Conservation (phyloP, 345 rosid genomes). For the Hypericum perforatum region DNA sequence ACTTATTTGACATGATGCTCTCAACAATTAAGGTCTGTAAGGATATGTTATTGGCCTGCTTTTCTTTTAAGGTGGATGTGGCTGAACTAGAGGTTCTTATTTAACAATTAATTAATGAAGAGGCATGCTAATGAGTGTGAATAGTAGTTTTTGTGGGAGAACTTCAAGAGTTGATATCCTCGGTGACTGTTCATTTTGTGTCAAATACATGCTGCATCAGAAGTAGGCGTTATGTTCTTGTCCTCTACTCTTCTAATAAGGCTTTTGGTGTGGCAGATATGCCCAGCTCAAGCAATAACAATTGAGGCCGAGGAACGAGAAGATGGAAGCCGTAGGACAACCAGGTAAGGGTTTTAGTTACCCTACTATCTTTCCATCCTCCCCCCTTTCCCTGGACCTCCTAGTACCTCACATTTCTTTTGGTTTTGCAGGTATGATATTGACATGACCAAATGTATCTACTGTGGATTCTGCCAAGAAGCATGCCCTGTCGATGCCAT, state of each 20-base stretch:
- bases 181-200: not conserved
- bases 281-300: slow-evolving; percentile 98
- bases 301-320: slow-evolving; percentile 97
- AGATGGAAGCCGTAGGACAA: slow-evolving; percentile 98
- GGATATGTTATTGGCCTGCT: not conserved
- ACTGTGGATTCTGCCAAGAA: slow-evolving; percentile 98
- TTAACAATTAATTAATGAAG: too few species aligned
- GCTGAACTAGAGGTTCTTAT: too few species aligned
- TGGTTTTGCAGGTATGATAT: slow-evolving; percentile 62
- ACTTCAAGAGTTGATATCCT: too few species aligned
- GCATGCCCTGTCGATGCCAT: slow-evolving; percentile 99
- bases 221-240: not conserved
- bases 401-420: not conserved
- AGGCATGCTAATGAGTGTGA: too few species aligned
- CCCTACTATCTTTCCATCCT: not conserved
- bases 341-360: slow-evolving; percentile 40
- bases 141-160: too few species aligned
- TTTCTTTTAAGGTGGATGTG: not conserved
- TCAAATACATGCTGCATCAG: not conserved
- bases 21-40: not conserved
- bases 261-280: slow-evolving; percentile 44
- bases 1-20: not conserved
- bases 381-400: slow-evolving; percentile 1
- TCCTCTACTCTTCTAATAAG: not conserved
- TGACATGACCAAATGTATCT: slow-evolving; percentile 96